Evolutionary conservation across 2,329 filamentous ascomycete species (phyloP).

Genomic region (Phoma herbarum): DNA sequence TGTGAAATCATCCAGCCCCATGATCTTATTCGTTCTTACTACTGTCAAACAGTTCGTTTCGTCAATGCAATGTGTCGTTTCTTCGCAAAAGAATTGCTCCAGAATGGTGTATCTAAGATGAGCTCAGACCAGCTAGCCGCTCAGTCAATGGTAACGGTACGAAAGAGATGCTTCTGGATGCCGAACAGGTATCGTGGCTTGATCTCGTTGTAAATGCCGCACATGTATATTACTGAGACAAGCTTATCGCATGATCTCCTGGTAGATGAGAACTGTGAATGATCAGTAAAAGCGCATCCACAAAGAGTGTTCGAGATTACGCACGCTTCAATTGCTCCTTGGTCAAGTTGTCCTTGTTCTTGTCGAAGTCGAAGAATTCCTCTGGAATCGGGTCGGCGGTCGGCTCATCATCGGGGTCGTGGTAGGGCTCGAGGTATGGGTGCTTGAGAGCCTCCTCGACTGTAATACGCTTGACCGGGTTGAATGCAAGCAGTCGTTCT

Average conservation of each 20-base stretch:
- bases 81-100: conserved; percentile 26
- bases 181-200: conserved; percentile 31
- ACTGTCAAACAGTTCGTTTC: conserved; percentile 15
- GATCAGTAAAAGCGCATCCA: conserved; percentile 26
- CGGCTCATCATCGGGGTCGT: conserved; percentile 98
- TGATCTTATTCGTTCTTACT: conserved; percentile 19
- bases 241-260: conserved; percentile 85
- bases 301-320: conserved; percentile 28
- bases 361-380: conserved; percentile 99
- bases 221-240: conserved; percentile 20
- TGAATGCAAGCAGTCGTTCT: conserved; percentile 96
- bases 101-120: conserved; percentile 27
- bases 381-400: conserved; percentile 96
- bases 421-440: conserved; percentile 97
- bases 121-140: conserved; percentile 42
- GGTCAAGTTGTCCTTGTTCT: conserved; percentile 98
- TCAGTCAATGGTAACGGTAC: conserved; percentile 31
- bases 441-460: conserved; percentile 98
- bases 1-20: conserved; percentile 10
- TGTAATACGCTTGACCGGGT: conserved; percentile 97
- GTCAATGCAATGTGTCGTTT: conserved; percentile 23
- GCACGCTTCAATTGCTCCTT: conserved; percentile 96
- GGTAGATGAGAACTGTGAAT: conserved; percentile 79
- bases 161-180: conserved; percentile 23
- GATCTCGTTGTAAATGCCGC: conserved; percentile 37